A percentile compares a stretch with the other conserved stretches of the same genome.
Evolutionary conservation across 2,329 filamentous ascomycete species (phyloP).

Genomic region (Pseudogymnoascus sp.): DNA sequence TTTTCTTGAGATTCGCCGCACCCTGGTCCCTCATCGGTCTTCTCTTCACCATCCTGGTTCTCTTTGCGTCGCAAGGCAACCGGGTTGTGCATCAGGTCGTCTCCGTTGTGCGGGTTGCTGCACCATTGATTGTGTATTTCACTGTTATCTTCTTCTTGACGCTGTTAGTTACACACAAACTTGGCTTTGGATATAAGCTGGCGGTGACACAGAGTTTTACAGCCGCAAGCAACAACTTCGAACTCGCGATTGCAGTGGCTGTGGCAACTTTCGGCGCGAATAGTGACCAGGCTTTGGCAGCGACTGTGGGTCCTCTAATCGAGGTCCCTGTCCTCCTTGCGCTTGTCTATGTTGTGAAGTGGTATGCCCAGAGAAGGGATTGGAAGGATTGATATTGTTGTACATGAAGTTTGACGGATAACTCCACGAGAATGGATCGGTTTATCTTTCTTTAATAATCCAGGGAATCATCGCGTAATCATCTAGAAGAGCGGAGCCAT

Average conservation of each 20-base stretch:
- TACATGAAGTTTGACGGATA: neutral
- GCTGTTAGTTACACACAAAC: slow-evolving; percentile 48
- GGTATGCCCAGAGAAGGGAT: slow-evolving; percentile 38
- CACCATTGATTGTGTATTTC: slow-evolving; percentile 78
- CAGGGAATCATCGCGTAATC: too few species aligned
- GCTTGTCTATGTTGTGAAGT: slow-evolving; percentile 63
- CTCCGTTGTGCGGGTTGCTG: slow-evolving; percentile 70
- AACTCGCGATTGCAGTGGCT: slow-evolving; percentile 80
- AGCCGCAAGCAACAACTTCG: slow-evolving; percentile 87
- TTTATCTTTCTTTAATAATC: too few species aligned
- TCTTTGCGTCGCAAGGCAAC: slow-evolving; percentile 74
- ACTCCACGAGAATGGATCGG: too few species aligned
- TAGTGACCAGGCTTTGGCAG: slow-evolving; percentile 68
- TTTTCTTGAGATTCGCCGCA: slow-evolving; percentile 61
- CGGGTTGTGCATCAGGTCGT: slow-evolving; percentile 77
- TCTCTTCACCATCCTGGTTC: slow-evolving; percentile 76
- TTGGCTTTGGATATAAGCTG: slow-evolving; percentile 67
- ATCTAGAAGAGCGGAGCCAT: too few species aligned
- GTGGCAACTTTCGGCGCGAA: slow-evolving; percentile 67
- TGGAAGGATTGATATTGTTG: neutral
- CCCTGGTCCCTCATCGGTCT: slow-evolving; percentile 76
- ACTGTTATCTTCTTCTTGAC: slow-evolving; percentile 64
- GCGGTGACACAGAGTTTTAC: slow-evolving; percentile 76
- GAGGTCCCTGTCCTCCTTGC: slow-evolving; percentile 71
- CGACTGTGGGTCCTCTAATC: slow-evolving; percentile 72